Base-by-base conservation (phyloP, 495 filamentous ascomycete genomes). In the Penicillium canescens region DNA sequence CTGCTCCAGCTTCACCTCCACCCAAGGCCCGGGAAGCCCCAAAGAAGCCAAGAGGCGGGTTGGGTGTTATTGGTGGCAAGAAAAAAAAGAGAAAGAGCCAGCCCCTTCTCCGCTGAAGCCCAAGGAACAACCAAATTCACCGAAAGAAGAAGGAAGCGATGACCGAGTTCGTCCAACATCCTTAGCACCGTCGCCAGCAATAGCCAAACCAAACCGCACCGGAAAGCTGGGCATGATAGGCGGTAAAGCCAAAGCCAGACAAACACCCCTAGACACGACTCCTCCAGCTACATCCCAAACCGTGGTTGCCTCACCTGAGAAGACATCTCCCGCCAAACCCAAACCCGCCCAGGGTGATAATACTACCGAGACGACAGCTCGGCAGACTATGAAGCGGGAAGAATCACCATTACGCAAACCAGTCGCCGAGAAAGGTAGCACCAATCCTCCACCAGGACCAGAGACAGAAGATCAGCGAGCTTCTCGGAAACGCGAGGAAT, bases 401-500 rank as follows among this genome's bases (percentile, higher is more conserved):
- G 49, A 47, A 13, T 21, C 52, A 11, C 35, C 56, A 18, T 24
- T 31, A 6, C 61, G 60, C 20, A 46, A 58, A n/a, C 50, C 65
- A 35, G 47, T n/a, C 6, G 28, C 2, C 2, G 36, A 13, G 12
- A 42, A 41, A 6, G 5, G 42, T 42, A 31, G 4, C 7, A 28
- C 26, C 33, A 21, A 37, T 50, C 44, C 51, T 40, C 61, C 55
- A 16, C 11, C 51, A 18, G 56, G 67, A 14, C 63, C 65, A 14
- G 63, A 66, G 23, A 66, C 62, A 16, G 74, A 77, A 41, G 65
- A 79, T 45, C 82, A 89, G 59, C 80, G 76, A 46, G 83, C 85
- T 4, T 75, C 86, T 50, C 78, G 81, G 48, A 89, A 82, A 57
- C 76, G 87, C 20, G 78, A 78, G 42, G 80, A 86, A 57, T 60